Base-by-base conservation (phyloP, 257 asterid genomes). In the Thymus quinquecostatus region DNA sequence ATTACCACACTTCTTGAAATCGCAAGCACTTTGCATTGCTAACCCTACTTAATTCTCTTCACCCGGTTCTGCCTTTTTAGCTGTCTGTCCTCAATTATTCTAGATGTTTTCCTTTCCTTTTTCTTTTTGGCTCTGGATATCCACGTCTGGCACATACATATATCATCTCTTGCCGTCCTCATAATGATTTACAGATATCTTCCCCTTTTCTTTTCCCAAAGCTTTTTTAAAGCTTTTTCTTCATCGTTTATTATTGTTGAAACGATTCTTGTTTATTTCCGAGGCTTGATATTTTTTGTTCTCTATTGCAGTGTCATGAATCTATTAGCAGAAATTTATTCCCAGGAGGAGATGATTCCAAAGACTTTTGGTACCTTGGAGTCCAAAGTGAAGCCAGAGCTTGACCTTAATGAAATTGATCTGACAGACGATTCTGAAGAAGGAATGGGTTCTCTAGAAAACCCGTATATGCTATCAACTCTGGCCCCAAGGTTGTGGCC, bases 401-500 rank as follows among this genome's bases (percentile, higher is more conserved):
- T 95, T 82, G 96, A 95, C 86, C 96, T 88, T 59, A 95, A 95
- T 82, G 92, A 92, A 83, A 74, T 77, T 75, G 85, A 81, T 72
- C 77, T 60, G 10, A 51, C 60, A 43, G 92, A 84, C 70, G 90
- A 88, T 66, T 78, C 66, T 75, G 96, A 83, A 71, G 97, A 79
- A 83, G 92, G 96, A 74, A 69, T 72, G 43, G 79, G 82, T 77
- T 87, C 89, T 79, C 86, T 84, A 5, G 98, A 86, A 72, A 92
- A 87, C 82, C 98, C 92, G 30, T 78, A 83, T 73, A 82, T 84
- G 86, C 81, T 95, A 61, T 88, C 99, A 66, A 88, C 87, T 64
- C 79, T 95, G 76, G 99, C 99, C 29, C 99, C 99, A 34, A 79
- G 99, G 71, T 79, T 95, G 74, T 95, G 99, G 99, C 99, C 99